phyloP scores from a whole-genome alignment of 345 rosid genomes.

The Excoecaria agallocha region DNA sequence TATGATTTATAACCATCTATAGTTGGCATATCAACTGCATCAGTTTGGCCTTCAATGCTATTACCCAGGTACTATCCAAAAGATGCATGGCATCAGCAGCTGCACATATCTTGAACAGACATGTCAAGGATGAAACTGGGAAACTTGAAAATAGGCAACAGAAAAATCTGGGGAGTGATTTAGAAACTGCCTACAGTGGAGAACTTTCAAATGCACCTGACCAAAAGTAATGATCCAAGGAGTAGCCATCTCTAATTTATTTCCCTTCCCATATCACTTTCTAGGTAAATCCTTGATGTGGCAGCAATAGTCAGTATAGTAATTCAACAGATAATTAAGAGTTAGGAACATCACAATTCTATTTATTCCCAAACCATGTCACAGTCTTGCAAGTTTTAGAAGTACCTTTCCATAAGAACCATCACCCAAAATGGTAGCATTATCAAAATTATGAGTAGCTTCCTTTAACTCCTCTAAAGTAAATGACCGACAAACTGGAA shows the following conservation, averaged over 20 bases:
- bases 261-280: neutral
- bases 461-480: constrained; percentile 43
- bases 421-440: constrained; percentile 38
- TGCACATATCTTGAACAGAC: neutral
- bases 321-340: neutral
- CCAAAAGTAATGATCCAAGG: no score
- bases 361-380: neutral
- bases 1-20: neutral
- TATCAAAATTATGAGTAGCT: constrained; percentile 44
- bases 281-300: neutral
- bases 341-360: neutral
- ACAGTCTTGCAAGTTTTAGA: neutral
- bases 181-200: no score
- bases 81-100: neutral
- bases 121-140: neutral
- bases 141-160: no score
- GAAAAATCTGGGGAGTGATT: no score
- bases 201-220: no score
- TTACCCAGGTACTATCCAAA: neutral
- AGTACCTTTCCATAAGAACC: constrained; percentile 47
- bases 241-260: no score
- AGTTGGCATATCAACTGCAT: no score
- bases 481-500: constrained; percentile 39
- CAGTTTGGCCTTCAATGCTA: no score
- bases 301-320: neutral